Base-by-base conservation (phyloP, 345 rosid genomes). In the Lumnitzera littorea region DNA sequence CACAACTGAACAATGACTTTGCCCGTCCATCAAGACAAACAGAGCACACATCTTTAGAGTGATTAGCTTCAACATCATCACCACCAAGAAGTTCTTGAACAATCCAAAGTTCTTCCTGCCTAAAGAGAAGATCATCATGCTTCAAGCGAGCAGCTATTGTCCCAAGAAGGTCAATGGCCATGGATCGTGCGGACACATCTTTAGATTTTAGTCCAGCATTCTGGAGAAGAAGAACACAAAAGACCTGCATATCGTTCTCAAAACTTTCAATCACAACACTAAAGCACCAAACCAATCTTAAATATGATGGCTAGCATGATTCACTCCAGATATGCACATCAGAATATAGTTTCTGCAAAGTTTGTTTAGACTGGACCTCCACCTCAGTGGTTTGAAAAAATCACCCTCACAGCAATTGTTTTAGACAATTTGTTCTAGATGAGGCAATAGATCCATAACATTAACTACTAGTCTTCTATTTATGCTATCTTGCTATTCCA, bases 81-180 rank as follows among this genome's bases (percentile, higher is more conserved):
- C 56, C 91, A 70, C 70, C 61, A 65, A 65, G 67, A 70, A 89
- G 70, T 76, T 83, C 96, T 65, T 70, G 74, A 58, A 77, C 61
- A 58, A 74, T 76, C 96, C 91, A 91, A 72, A 86, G 83, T 60
- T 64, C 80, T 60, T 76, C 86, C 71, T 31, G 63, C 71, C 76
- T 70, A 71, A 79, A 73, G 61, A 84, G 71, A 60, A 82, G 81
- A 72, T 89, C 83, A 78, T 90, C 97, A 47, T 82, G 87, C 72
- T 94, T 94, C 72, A 94, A 76, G 69, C 97, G 85, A 49, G 96
- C 78, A 57, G 99, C 99, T 72, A 94, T 80, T 47, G 87, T 83
- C 66, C 99, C 99, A 52, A 94, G 85, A 73, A 94, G 76, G 62
- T 94, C 97, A 70, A 94, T 94, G 77, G 99, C 96, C 96, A 90